Percentiles rank a stretch among this genome's conserved stretches.
Evolutionary conservation across 768 basidiomycete species (phyloP).

Genomic region (Boletus edulis): DNA sequence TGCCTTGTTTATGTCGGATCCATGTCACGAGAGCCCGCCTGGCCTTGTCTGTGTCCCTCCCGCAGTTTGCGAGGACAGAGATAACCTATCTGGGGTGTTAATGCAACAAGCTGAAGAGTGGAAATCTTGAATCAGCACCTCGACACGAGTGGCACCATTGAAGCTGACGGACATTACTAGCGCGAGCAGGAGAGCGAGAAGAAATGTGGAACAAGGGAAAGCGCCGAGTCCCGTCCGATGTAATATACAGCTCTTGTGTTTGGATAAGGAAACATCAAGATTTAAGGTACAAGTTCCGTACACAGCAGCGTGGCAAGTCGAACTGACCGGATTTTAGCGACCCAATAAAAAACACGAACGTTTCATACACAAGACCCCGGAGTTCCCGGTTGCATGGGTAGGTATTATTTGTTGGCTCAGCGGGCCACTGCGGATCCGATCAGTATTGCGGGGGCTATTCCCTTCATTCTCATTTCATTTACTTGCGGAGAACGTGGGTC

Average conservation of each 20-base stretch:
- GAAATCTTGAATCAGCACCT: constrained; percentile 12
- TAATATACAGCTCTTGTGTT: constrained; percentile 2
- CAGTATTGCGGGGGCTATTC: too few species aligned
- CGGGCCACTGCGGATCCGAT: too few species aligned
- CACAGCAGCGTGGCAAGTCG: constrained; percentile 13
- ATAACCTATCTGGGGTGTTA: constrained; percentile 25
- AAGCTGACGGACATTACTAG: constrained; percentile 26
- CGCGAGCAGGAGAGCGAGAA: background rate
- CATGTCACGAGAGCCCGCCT: constrained; percentile 28
- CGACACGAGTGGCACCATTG: constrained; percentile 28
- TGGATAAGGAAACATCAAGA: constrained; percentile 11
- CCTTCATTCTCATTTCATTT: too few species aligned
- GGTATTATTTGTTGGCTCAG: too few species aligned
- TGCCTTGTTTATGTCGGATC: constrained; percentile 29
- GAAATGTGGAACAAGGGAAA: background rate
- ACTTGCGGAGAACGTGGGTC: too few species aligned
- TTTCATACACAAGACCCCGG: constrained; percentile 6
- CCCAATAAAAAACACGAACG: constrained; percentile 21
- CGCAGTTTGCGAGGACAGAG: constrained; percentile 33
- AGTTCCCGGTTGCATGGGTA: background rate
- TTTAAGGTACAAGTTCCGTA: constrained; percentile 18
- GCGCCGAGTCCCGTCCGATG: background rate
- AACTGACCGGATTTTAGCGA: background rate
- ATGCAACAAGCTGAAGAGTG: background rate
- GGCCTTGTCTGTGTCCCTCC: constrained; percentile 26